These are phyloP conservation scores for Clohesyomyces aquaticus DNA, from an alignment of 495 filamentous ascomycete genomes.

Conservation along the genomic window DNA sequence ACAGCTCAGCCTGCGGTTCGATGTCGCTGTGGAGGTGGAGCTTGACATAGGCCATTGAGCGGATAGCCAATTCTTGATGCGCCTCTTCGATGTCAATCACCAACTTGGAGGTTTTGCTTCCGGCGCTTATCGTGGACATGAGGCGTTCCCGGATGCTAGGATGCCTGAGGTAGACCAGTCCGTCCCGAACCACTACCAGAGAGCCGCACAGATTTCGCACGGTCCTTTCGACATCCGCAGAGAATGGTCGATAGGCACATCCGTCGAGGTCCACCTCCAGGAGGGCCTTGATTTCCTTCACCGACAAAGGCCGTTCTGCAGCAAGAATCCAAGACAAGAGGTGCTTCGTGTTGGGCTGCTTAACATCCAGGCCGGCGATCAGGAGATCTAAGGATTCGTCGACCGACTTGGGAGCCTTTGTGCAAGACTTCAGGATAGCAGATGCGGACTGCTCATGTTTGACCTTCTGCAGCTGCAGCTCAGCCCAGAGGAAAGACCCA, in stretches of 20 bases:
- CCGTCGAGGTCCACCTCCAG: slow-evolving; percentile 53
- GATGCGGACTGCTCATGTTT: slow-evolving; percentile 52
- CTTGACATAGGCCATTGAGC: slow-evolving; percentile 56
- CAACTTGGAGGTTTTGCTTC: slow-evolving; percentile 48
- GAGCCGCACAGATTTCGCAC: slow-evolving; percentile 42
- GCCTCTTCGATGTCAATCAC: slow-evolving; percentile 54
- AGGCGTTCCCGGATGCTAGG: slow-evolving; percentile 53
- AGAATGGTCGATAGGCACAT: slow-evolving; percentile 42
- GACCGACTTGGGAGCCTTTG: slow-evolving; percentile 49
- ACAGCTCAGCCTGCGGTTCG: slow-evolving; percentile 25
- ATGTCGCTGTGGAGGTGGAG: slow-evolving; percentile 30
- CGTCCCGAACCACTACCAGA: slow-evolving; percentile 44
- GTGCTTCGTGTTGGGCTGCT: slow-evolving; percentile 25
- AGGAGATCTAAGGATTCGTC: slow-evolving; percentile 53
- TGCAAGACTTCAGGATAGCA: slow-evolving; percentile 48
- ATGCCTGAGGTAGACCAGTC: slow-evolving; percentile 62
- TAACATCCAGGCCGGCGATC: slow-evolving; percentile 39
- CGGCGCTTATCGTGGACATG: slow-evolving; percentile 12
- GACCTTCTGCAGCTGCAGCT: slow-evolving; percentile 55
- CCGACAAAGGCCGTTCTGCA: slow-evolving; percentile 57
- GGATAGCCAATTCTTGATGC: slow-evolving; percentile 58
- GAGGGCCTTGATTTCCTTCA: slow-evolving; percentile 58
- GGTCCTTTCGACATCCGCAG: slow-evolving; percentile 42
- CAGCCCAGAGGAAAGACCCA: slow-evolving; percentile 64
- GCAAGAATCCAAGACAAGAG: slow-evolving; percentile 60